Evolutionary conservation across 1,139 yeast genomes (phyloP).

Genomic region (Suhomyces taliae): DNA sequence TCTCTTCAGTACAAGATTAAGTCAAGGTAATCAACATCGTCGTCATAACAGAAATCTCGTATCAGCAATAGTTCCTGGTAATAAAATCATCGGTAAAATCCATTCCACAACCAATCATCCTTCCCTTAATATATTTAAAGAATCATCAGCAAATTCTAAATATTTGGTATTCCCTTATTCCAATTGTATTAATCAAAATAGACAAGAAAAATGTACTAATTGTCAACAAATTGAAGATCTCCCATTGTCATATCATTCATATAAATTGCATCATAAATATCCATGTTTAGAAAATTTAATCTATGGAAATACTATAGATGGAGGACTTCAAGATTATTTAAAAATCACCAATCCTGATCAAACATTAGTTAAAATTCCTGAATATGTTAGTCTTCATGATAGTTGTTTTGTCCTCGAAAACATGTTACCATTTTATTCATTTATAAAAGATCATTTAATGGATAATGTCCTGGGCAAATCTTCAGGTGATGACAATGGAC

Average conservation of each 20-base stretch:
- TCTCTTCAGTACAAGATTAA: neutral
- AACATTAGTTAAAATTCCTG: slow-evolving; percentile 30
- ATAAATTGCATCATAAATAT: slow-evolving; percentile 13
- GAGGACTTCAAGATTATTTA: slow-evolving; percentile 43
- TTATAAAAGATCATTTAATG: slow-evolving; percentile 19
- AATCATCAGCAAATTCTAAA: slow-evolving; percentile 17
- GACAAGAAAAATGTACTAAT: slow-evolving; percentile 21
- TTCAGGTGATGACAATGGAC: slow-evolving; percentile 1
- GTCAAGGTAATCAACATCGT: neutral
- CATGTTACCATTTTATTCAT: slow-evolving; percentile 38
- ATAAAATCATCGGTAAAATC: slow-evolving; percentile 32
- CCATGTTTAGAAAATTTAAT: slow-evolving; percentile 27
- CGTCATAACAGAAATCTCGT: neutral
- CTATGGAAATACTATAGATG: slow-evolving; percentile 40
- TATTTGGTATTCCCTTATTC: slow-evolving; percentile 40
- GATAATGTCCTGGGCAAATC: slow-evolving; percentile 5
- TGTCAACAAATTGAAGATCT: slow-evolving; percentile 18
- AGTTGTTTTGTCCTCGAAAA: slow-evolving; percentile 36
- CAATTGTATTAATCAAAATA: slow-evolving; percentile 30
- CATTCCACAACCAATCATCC: slow-evolving; percentile 12
- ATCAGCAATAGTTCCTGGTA: slow-evolving; percentile 31
- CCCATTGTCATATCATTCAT: slow-evolving; percentile 9
- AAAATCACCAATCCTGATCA: slow-evolving; percentile 28
- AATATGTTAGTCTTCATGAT: slow-evolving; percentile 38
- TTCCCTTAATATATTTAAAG: slow-evolving; percentile 4